Conservation (phyloP, 768 basidiomycete genomes). For the Pleurotus tuoliensis region DNA sequence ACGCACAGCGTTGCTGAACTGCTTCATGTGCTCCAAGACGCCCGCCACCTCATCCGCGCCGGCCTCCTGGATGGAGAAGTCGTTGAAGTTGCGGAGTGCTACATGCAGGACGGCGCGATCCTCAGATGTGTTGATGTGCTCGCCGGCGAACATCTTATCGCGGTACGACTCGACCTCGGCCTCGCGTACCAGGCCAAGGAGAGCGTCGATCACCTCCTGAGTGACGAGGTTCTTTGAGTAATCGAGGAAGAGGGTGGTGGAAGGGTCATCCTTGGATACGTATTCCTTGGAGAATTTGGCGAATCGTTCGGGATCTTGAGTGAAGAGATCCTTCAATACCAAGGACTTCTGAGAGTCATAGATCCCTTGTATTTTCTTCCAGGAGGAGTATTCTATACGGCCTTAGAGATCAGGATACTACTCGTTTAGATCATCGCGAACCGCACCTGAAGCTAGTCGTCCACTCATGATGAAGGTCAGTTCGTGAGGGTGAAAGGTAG, state of each 20-base stretch:
- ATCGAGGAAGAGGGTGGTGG: conserved; percentile 85
- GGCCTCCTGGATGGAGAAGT: conserved; percentile 74
- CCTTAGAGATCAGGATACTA: conserved; percentile 2
- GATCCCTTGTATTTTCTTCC: conserved; percentile 86
- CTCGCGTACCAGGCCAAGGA: conserved; percentile 80
- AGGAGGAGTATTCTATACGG: conserved; percentile 73
- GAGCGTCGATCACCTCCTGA: conserved; percentile 71
- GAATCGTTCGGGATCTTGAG: conserved; percentile 84
- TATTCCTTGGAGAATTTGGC: conserved; percentile 79
- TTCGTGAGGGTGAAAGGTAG: background rate
- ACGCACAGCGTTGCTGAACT: conserved; percentile 82
- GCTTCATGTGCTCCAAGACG: conserved; percentile 88
- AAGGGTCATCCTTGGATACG: conserved; percentile 57
- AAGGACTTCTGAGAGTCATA: conserved; percentile 74
- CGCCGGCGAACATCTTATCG: conserved; percentile 92
- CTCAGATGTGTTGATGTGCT: conserved; percentile 98
- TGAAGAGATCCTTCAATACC: conserved; percentile 90
- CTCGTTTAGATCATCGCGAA: background rate
- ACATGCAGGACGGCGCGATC: conserved; percentile 96
- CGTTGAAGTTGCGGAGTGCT: conserved; percentile 77
- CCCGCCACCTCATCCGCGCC: conserved; percentile 79
- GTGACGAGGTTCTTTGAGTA: conserved; percentile 97
- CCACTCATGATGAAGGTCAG: conserved; percentile 47
- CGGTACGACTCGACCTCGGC: conserved; percentile 80
- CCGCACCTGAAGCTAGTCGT: conserved; percentile 55